Conservation (phyloP, 306 rosid species). For the Dicorynia guianensis region DNA sequence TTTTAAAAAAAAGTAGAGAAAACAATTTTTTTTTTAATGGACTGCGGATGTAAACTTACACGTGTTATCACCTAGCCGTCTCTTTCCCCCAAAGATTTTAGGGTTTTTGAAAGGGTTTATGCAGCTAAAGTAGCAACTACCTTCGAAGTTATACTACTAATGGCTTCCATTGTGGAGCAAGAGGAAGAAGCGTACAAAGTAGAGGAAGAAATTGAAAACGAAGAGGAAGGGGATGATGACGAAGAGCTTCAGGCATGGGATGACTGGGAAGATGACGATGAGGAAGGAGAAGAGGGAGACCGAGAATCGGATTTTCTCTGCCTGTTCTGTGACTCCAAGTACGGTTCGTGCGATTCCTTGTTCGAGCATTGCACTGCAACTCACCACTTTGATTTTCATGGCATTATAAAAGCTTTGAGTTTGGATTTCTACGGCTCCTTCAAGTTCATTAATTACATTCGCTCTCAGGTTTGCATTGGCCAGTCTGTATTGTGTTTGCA, state of each 20-base stretch:
- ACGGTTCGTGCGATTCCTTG: conserved; percentile 47
- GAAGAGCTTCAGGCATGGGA: conserved; percentile 56
- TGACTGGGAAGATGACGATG: conserved; percentile 69
- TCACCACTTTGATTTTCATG: conserved; percentile 74
- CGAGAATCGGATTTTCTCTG: conserved; percentile 56
- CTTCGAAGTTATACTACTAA: background rate
- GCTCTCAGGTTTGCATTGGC: conserved; percentile 61
- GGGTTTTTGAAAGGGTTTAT: conserved; percentile 55
- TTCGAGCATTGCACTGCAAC: conserved; percentile 65
- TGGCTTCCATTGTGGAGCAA: conserved; percentile 40
- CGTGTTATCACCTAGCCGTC: no score
- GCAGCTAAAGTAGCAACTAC: background rate
- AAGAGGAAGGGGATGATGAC: conserved; percentile 44
- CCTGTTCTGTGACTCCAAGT: conserved; percentile 73
- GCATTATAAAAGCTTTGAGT: conserved; percentile 45
- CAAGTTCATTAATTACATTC: conserved; percentile 82
- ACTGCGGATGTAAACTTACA: no score
- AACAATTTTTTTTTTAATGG: no score
- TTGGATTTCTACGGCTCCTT: conserved; percentile 81
- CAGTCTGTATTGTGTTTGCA: background rate
- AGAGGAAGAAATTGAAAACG: conserved; percentile 38
- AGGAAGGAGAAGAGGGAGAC: conserved; percentile 45
- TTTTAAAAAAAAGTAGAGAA: no score
- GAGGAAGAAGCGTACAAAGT: background rate
- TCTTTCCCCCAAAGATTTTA: background rate